Percentiles rank a stretch among this genome's conserved stretches.
phyloP scores from a whole-genome alignment of 768 basidiomycete genomes.

The Filobasidium floriforme region DNA sequence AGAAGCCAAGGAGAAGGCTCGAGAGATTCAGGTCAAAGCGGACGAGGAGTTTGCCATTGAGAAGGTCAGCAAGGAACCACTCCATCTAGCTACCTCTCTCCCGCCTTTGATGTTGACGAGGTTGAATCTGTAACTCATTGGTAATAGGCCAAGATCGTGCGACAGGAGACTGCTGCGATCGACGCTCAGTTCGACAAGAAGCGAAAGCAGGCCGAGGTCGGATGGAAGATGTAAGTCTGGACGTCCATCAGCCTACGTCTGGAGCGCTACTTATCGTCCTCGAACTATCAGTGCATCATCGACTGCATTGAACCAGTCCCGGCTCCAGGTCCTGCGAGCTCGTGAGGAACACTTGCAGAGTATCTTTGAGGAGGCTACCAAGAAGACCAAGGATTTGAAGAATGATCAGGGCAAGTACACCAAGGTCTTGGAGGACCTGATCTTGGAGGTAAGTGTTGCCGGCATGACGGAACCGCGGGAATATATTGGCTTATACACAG shows the following conservation, averaged over 20 bases:
- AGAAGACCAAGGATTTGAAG: slow-evolving; percentile 57
- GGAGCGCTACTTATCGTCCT: slow-evolving; percentile 9
- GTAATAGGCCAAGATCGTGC: slow-evolving; percentile 83
- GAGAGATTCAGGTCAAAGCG: slow-evolving; percentile 94
- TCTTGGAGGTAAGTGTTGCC: slow-evolving; percentile 57
- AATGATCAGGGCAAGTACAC: slow-evolving; percentile 63
- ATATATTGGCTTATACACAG: neutral
- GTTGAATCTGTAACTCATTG: slow-evolving; percentile 4
- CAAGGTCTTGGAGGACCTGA: slow-evolving; percentile 72
- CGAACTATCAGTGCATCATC: slow-evolving; percentile 66
- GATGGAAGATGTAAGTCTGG: slow-evolving; percentile 82
- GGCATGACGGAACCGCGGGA: neutral
- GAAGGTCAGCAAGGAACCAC: slow-evolving; percentile 54
- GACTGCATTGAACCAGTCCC: slow-evolving; percentile 91
- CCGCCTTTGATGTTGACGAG: neutral
- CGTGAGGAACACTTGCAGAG: slow-evolving; percentile 88
- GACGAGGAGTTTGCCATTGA: slow-evolving; percentile 99
- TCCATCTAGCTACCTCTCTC: neutral
- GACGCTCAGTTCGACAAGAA: slow-evolving; percentile 94
- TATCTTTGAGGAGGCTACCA: slow-evolving; percentile 68
- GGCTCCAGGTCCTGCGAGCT: slow-evolving; percentile 77
- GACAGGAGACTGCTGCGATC: slow-evolving; percentile 89
- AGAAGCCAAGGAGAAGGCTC: slow-evolving; percentile 92
- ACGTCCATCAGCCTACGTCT: slow-evolving; percentile 7
- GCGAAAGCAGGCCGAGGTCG: slow-evolving; percentile 81